Conservation (phyloP, 2,329 filamentous ascomycete species). For the Sporothrix brunneoviolacea region DNA sequence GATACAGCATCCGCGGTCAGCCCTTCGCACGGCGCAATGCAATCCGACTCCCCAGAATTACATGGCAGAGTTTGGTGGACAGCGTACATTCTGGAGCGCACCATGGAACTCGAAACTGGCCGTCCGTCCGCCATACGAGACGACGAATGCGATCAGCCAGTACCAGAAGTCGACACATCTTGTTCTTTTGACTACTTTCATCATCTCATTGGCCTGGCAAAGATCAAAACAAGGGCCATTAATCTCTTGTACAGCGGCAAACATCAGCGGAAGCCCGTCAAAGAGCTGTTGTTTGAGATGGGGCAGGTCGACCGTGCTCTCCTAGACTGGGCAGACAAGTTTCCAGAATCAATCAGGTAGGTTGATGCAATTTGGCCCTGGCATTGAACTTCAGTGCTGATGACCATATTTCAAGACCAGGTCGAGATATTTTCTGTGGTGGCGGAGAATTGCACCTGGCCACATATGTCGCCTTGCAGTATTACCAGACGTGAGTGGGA, state of each 20-base stretch:
- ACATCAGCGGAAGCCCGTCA: neutral
- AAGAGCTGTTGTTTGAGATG: constrained; percentile 8
- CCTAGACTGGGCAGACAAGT: constrained; percentile 11
- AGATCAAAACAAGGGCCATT: constrained; percentile 5
- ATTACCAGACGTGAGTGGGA: constrained; percentile 10
- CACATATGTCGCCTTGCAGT: constrained; percentile 9
- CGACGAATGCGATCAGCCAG: constrained; percentile 7
- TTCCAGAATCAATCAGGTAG: constrained; percentile 7
- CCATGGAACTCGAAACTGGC: constrained; percentile 13
- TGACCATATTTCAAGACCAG: constrained; percentile 1
- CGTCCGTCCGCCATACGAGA: constrained; percentile 10
- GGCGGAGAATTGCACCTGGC: constrained; percentile 9
- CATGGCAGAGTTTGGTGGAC: constrained; percentile 8
- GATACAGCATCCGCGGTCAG: neutral
- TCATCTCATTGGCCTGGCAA: constrained; percentile 2
- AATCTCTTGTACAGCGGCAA: constrained; percentile 3
- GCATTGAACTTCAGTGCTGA: no score
- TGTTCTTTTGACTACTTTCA: constrained; percentile 8
- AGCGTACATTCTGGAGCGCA: constrained; percentile 11
- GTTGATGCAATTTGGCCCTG: neutral
- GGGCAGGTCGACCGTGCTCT: constrained; percentile 11
- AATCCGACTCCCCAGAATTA: neutral
- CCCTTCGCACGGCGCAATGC: no score
- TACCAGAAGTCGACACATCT: neutral
- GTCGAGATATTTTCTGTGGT: constrained; percentile 10